phyloP scores from a whole-genome alignment of 495 filamentous ascomycete species.

The Mycothermus thermophilus region DNA sequence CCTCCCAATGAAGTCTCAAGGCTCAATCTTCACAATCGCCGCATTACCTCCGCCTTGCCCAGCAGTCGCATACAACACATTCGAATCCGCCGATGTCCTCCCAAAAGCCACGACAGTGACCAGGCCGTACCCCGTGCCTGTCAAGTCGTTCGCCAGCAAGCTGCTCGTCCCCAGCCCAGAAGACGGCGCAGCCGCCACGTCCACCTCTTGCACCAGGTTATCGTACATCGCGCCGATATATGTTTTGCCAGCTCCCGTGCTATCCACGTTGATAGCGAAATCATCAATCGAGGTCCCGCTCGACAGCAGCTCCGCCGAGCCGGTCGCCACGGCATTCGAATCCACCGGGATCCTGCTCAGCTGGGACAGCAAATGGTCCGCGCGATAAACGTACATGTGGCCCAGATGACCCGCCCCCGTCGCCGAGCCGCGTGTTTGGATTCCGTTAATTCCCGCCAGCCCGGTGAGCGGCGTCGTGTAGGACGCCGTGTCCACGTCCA shows the following conservation, averaged over 20 bases:
- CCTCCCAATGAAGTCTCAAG: too few species aligned
- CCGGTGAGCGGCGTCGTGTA: constrained; percentile 3
- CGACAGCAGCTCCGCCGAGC: constrained; percentile 6
- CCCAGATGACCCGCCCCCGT: neutral
- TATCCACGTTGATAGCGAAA: neutral
- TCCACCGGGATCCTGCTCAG: constrained; percentile 8
- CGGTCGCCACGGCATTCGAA: constrained; percentile 1
- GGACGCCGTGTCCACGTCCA: constrained; percentile 4
- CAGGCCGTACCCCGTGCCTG: neutral
- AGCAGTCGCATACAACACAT: constrained; percentile 1
- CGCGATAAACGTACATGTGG: constrained; percentile 26
- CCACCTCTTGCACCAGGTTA: neutral
- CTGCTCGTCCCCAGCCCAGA: neutral
- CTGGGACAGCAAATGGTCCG: constrained; percentile 9
- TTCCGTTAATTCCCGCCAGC: constrained; percentile 27
- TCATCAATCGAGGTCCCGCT: neutral
- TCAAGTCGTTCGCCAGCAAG: neutral
- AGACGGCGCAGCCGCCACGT: neutral
- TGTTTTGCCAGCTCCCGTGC: neutral
- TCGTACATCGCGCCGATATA: constrained; percentile 1
- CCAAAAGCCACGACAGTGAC: neutral
- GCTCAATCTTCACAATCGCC: neutral
- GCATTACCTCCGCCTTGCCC: constrained; percentile 1
- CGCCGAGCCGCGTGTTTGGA: constrained; percentile 6
- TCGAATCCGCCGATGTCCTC: neutral